phyloP scores from a whole-genome alignment of 345 rosid genomes.

The Eucalyptus shirleyi region DNA sequence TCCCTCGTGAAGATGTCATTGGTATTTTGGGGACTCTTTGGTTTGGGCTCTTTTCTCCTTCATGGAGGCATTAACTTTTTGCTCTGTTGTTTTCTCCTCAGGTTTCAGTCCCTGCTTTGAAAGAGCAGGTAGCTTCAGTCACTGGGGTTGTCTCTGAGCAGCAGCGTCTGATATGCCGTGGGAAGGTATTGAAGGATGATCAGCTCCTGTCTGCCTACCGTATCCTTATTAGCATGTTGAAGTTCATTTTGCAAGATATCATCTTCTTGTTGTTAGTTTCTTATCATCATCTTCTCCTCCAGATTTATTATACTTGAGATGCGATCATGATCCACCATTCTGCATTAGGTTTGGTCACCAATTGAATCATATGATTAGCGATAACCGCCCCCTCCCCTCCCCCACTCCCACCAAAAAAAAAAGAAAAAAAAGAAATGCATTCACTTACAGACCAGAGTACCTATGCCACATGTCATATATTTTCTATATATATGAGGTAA shows the following conservation, averaged over 20 bases:
- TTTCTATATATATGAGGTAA: background rate
- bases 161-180: constrained; percentile 76
- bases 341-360: background rate
- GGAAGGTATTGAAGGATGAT: constrained; percentile 68
- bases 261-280: background rate
- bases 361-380: background rate
- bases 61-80: background rate
- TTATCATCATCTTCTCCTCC: background rate
- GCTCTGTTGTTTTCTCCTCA: constrained; percentile 1
- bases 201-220: constrained; percentile 82
- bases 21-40: background rate
- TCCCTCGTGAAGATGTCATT: background rate
- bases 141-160: constrained; percentile 70
- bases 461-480: background rate
- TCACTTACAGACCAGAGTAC: background rate
- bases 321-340: background rate
- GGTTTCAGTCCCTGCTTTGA: constrained; percentile 74
- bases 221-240: constrained; percentile 27
- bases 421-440: background rate
- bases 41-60: background rate
- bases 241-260: background rate
- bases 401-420: background rate
- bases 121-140: constrained; percentile 67
- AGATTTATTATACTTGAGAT: background rate
- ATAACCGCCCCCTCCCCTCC: background rate